These are phyloP conservation scores for Colletotrichum godetiae DNA, from an alignment of 2,329 filamentous ascomycete genomes.

Conservation along the genomic window DNA sequence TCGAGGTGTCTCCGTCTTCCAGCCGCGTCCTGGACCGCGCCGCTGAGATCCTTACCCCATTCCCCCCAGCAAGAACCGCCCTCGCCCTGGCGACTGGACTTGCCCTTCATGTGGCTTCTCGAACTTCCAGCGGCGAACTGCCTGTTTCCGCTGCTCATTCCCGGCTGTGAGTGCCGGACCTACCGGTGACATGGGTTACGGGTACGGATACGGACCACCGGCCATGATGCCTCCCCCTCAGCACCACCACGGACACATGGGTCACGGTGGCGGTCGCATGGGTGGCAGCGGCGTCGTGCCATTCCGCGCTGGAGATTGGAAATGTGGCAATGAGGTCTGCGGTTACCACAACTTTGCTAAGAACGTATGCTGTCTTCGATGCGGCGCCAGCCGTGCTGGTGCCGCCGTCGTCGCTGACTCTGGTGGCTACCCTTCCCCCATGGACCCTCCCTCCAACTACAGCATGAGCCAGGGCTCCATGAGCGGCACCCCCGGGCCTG, in stretches of 20 bases:
- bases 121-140: constrained; percentile 98
- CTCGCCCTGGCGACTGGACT: constrained; percentile 97
- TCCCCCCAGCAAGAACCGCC: constrained; percentile 99
- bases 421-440: constrained; percentile 87
- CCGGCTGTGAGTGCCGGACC: constrained; percentile 89
- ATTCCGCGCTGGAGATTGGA: constrained; percentile 99
- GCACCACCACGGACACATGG: constrained; percentile 68
- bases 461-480: constrained; percentile 91
- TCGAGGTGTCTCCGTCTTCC: constrained; percentile 98
- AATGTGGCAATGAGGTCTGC: constrained; percentile 96
- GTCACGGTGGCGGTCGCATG: constrained; percentile 75
- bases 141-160: constrained; percentile 99
- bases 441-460: constrained; percentile 87
- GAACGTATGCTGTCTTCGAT: constrained; percentile 97
- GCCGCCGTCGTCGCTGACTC: constrained; percentile 96
- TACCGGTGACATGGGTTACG: constrained; percentile 68
- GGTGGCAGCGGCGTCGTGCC: constrained; percentile 89
- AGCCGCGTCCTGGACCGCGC: constrained; percentile 95
- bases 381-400: constrained; percentile 92
- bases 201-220: constrained; percentile 78
- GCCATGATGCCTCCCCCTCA: constrained; percentile 84
- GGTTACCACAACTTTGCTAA: constrained; percentile 99
- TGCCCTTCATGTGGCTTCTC: constrained; percentile 99
- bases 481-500: constrained; percentile 83
- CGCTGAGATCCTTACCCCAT: constrained; percentile 94